Evolutionary conservation across 2,329 filamentous ascomycete genomes (phyloP), one percentile per base, ranked within the genome.

Genomic region (Hypoxylon sp.): DNA sequence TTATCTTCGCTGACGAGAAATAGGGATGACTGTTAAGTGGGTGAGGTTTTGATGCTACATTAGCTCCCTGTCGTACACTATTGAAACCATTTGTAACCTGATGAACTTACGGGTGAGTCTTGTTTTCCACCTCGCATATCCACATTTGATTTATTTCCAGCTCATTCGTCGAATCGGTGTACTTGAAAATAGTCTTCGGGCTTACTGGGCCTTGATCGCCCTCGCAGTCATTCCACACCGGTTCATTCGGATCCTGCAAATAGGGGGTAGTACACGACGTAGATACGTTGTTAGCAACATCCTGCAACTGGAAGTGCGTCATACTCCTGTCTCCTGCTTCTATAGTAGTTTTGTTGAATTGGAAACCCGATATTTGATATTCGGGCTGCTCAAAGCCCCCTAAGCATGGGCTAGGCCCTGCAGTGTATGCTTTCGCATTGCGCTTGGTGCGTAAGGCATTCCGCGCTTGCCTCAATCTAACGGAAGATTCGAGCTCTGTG

Each of bases 211-310:
- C 57, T 13, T 60, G 23, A n/a, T 59, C 38, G 7, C 41, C 34
- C 3, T 53, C 59, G 34, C 69, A 72, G 1, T 56, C 53, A n/a
- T 72, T 72, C 69, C 69, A 72, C 13, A 57, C 34, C 10, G 65
- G 59, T 14, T 45, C 36, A 14, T 60, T 60, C 7, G 63, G 52
- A 21, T 72, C 69, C 43, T 72, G 69, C 6, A 72, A 28, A 60
- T 70, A 72, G 13, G 69, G 69, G 1, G 69, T 72, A 48, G 67
- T 67, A 41, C 69, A 72, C 10, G 57, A 58, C 10, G 58, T 55
- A 19, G 60, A 60, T 28, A 6, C 43, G 17, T 68, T 60, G 32
- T 72, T 72, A 21, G 48, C 64, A 7, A 60, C 11, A 38, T 72
- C 69, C 17, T 57, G n/a, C 14, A 72, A 10, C 19, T 64, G 41